phyloP scores from a whole-genome alignment of 129 eudicot genomes.

The Solidago caesia region DNA sequence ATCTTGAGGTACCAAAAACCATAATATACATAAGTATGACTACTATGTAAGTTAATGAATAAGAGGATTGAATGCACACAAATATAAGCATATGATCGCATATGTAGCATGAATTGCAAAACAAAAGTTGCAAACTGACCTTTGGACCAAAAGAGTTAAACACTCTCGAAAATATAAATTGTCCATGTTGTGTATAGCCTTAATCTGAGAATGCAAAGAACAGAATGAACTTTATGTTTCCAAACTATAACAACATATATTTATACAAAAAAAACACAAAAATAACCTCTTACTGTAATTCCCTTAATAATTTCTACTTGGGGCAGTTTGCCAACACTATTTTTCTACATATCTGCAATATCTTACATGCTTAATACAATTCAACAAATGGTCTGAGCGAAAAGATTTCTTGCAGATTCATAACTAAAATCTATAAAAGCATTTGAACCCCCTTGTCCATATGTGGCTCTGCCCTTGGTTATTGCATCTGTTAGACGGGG shows the following conservation, averaged over 20 bases:
- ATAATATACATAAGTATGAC: neutral
- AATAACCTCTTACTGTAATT: too few species aligned
- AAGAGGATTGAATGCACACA: conserved; percentile 12
- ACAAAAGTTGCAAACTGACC: conserved; percentile 40
- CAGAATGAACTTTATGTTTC: conserved; percentile 16
- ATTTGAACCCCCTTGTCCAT: too few species aligned
- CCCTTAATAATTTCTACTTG: too few species aligned
- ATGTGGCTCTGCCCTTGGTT: conserved; percentile 28
- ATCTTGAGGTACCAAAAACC: neutral
- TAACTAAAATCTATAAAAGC: too few species aligned
- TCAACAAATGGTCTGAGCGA: too few species aligned
- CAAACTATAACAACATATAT: neutral
- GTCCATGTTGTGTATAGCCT: conserved; percentile 54
- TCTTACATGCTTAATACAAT: too few species aligned
- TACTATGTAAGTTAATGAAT: neutral
- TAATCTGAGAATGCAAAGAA: conserved; percentile 47
- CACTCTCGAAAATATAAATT: conserved; percentile 77
- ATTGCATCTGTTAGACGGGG: conserved; percentile 93
- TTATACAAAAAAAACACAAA: neutral
- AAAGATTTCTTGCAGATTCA: too few species aligned
- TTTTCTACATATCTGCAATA: too few species aligned
- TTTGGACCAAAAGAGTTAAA: conserved; percentile 75
- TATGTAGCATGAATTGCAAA: neutral
- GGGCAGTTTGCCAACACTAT: too few species aligned
- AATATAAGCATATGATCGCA: neutral